Evolutionary conservation across 306 rosid genomes (phyloP), one percentile per base, ranked within the genome.

Genomic region (Vigna hirtella): DNA sequence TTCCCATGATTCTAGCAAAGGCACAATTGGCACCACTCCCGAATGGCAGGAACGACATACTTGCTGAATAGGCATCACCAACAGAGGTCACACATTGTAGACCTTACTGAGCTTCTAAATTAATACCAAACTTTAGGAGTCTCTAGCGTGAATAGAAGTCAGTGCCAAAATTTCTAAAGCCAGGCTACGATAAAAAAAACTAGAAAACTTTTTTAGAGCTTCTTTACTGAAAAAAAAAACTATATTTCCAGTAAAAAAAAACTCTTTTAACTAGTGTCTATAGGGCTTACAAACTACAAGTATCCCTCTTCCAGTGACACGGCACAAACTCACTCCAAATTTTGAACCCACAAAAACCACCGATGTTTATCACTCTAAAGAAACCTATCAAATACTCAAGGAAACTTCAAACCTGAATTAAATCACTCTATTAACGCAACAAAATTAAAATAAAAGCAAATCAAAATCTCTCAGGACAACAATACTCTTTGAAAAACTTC

Each of bases 391-490:
- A 75, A 40, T 13, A 9, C 28, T 43, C 4, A 40, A 49, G n/a
- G 3, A 52, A 66, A 59, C 58, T 38, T 2, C 9, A 34, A 69
- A 71, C 70, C 77, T 70, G 22, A 66, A 80, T 56, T 12, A 13
- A 51, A 62, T 32, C 42, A 58, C 24, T n/a, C 30, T 1, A 71
- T 55, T 4, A 80, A 43, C 22, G 24, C 1, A 40, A 52, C 3
- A n/a, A 18, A 55, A 67, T 22, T 0, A 65, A 58, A 76, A 22
- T 0, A 70, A 66, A 71, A 32, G 15, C 3, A 7, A 48, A 58
- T 49, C 52, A 43, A 79, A 73, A 84, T 70, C 28, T 22, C 59
- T 20, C 43, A 7, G 48, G 74, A 34, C 24, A 68, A 67, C 13
- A 77, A 26, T 55, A 77, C 51, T 32, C 36, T 34, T 34, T 1